Conservation (phyloP, 108 stramenopile species). For the Cyclotella baltica region DNA sequence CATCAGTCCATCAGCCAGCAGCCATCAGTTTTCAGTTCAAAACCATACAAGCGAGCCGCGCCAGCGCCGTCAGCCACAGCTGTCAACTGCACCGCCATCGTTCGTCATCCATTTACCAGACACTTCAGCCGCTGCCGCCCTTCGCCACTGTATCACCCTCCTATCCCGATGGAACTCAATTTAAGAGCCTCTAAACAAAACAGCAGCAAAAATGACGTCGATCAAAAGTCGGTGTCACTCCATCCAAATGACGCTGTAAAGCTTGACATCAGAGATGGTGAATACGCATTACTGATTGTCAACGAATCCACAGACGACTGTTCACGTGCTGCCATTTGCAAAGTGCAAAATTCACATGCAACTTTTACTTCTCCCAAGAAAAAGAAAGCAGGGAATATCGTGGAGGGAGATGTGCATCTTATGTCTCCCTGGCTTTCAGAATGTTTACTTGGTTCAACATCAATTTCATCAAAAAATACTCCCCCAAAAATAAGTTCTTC, state of each 20-base stretch:
- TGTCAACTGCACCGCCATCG: too few relatives aligned
- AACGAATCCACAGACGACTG: background rate
- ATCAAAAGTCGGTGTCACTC: background rate
- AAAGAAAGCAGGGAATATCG: background rate
- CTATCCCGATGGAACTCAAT: background rate
- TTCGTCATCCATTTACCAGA: too few relatives aligned
- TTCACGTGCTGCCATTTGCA: background rate
- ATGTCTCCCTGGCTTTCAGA: background rate
- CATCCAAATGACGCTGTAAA: background rate
- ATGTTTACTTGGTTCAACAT: background rate
- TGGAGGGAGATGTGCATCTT: background rate
- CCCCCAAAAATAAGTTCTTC: too few relatives aligned
- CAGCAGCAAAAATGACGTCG: background rate
- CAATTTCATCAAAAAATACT: too few relatives aligned
- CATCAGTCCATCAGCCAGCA: too few relatives aligned
- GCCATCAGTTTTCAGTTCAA: too few relatives aligned
- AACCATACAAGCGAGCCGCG: too few relatives aligned
- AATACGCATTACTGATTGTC: constrained; percentile 11
- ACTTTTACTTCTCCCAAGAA: background rate
- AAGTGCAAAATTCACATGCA: background rate
- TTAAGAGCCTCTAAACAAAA: background rate
- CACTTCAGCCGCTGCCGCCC: too few relatives aligned
- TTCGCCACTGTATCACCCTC: too few relatives aligned
- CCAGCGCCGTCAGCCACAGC: too few relatives aligned
- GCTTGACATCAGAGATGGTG: constrained; percentile 29